Evolutionary conservation across 345 rosid species (phyloP), one percentile per base, ranked within the genome.

Genomic region (Sonneratia caseolaris): DNA sequence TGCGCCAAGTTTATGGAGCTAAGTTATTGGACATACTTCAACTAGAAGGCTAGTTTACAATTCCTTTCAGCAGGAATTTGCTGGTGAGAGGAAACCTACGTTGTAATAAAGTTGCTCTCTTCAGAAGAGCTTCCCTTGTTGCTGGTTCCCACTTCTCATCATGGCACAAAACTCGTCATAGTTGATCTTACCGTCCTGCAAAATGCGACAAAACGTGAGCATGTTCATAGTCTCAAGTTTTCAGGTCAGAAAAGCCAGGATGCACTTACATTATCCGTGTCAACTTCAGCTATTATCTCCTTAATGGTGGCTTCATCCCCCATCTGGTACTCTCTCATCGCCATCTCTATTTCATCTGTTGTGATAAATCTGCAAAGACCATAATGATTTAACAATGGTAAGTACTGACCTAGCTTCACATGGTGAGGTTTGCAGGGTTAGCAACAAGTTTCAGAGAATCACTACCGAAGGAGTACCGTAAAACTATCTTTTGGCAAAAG

Each of bases 221-320:
- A 43, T 6, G 40, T 35, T 35, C 14, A 35, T 14, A n/a, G 6
- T 37, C 43, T 19, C 9, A 35, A 18, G 27, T 59, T 15, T 22
- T 13, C 24, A 21, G 19, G 22, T 21, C 32, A 47, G n/a, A 72
- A 57, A 45, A 35, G 21, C 27, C 19, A 32, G 27, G 36, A 5
- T 37, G 16, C 22, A 68, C 96, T 84, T 79, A 90, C 99, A 38
- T 88, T 83, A 73, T 90, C 97, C 2, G 93, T 79, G 65, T 95
- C 97, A 4, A 92, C 99, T 86, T 95, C 97, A 2, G 92, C 86
- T 55, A 94, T 82, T 70, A 95, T 93, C 51, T 95, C 93, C 74
- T 81, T 95, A 73, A 95, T 89, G 12, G 95, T 87, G 36, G 72
- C 84, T 68, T 83, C 83, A 64, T 90, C 97, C 56, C 90, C 96